These are phyloP conservation scores for Davidsoniella neocaledoniae DNA, from an alignment of 2,329 filamentous ascomycete species.

Conservation along the genomic window DNA sequence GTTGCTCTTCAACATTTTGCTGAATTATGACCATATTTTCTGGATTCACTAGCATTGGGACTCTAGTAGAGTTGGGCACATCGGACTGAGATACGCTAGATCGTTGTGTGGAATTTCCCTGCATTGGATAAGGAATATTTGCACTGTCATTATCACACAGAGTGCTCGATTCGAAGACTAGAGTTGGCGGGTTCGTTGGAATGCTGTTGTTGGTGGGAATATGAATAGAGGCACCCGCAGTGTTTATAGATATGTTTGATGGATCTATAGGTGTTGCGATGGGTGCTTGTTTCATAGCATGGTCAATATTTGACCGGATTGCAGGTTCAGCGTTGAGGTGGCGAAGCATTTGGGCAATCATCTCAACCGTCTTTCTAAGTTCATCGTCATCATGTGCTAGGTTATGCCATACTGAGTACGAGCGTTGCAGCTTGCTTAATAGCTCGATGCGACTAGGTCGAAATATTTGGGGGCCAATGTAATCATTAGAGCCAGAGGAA, in stretches of 20 bases:
- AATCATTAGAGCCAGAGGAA: conserved; percentile 10
- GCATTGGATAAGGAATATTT: no score
- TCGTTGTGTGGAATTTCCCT: no score
- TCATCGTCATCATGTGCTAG: conserved; percentile 2
- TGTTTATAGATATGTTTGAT: no score
- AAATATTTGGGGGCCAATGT: neutral
- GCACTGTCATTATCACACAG: no score
- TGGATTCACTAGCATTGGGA: no score
- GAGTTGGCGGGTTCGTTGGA: no score
- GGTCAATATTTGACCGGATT: neutral
- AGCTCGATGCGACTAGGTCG: conserved; percentile 2
- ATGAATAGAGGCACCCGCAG: no score
- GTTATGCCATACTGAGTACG: conserved; percentile 5
- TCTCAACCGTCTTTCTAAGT: conserved; percentile 4
- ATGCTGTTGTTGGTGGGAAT: no score
- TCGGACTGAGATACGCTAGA: no score
- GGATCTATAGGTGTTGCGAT: no score
- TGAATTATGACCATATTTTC: neutral
- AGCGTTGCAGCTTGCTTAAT: neutral
- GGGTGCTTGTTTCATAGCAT: neutral
- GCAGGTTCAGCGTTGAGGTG: conserved; percentile 1
- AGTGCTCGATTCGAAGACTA: no score
- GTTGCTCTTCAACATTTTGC: neutral
- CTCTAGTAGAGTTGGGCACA: no score
- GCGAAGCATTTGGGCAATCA: conserved; percentile 7